Conservation (phyloP, 208 protist genomes). For the Naegleria fowleri region DNA sequence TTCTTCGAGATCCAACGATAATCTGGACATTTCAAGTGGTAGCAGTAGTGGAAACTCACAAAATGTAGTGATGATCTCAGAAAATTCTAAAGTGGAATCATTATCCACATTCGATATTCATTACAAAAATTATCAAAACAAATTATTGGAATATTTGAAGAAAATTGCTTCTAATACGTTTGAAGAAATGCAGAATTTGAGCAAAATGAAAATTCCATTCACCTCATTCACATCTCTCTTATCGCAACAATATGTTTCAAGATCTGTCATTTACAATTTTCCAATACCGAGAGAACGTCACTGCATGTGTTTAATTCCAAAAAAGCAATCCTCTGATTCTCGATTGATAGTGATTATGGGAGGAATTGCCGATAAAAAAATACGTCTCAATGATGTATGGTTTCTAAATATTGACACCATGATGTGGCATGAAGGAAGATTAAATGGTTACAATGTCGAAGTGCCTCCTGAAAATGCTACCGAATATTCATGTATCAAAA, state of each 20-base stretch:
- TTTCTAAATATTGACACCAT: background rate
- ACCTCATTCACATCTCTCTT: too few species aligned
- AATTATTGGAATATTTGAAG: background rate
- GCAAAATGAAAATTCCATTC: background rate
- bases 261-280: background rate
- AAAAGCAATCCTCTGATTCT: background rate
- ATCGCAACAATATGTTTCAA: background rate
- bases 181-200: background rate
- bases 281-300: background rate
- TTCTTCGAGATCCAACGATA: too few species aligned
- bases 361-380: background rate
- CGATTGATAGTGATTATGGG: background rate
- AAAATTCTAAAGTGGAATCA: background rate
- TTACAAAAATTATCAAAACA: background rate
- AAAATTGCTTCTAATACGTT: background rate
- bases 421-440: background rate
- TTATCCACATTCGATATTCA: too few species aligned
- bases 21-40: too few species aligned
- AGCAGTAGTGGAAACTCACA: too few species aligned
- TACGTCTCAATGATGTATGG: background rate
- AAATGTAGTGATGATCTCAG: background rate
- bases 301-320: background rate
- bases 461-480: background rate
- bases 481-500: background rate
- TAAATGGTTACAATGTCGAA: background rate